Conservation (phyloP, 1,284 basidiomycete genomes). For the Stygiomarasmius scandens region DNA sequence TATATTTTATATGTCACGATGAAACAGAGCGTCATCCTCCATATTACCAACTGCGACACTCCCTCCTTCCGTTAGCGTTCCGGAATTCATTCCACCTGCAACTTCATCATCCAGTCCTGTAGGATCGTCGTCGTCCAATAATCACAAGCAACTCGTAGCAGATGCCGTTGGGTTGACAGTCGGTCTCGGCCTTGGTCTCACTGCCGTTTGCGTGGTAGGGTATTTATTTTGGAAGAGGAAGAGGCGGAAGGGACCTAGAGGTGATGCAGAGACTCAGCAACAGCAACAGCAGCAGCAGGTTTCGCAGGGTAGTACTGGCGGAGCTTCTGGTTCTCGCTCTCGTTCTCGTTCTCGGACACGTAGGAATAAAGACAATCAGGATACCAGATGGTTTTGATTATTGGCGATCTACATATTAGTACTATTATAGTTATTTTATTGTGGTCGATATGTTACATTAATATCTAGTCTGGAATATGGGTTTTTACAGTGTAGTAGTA, state of each 20-base stretch:
- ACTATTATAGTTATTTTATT: too few relatives aligned
- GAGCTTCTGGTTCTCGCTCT: background rate
- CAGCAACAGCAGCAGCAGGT: background rate
- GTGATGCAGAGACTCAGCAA: background rate
- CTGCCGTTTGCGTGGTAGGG: slow-evolving; percentile 27
- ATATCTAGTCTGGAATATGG: too few relatives aligned
- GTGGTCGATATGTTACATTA: too few relatives aligned
- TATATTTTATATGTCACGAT: background rate
- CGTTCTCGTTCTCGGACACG: slow-evolving; percentile 1
- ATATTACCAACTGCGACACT: slow-evolving; percentile 44
- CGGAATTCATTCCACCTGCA: slow-evolving; percentile 19
- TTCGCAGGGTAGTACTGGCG: background rate
- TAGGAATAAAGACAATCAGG: slow-evolving; percentile 8
- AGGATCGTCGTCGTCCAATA: slow-evolving; percentile 17
- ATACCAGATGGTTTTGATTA: slow-evolving; percentile 12
- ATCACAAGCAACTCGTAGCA: slow-evolving; percentile 27
- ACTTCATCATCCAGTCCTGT: slow-evolving; percentile 12
- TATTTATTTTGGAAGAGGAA: slow-evolving; percentile 36
- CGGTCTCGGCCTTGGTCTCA: slow-evolving; percentile 43
- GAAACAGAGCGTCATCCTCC: slow-evolving; percentile 36
- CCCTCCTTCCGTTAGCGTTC: slow-evolving; percentile 26
- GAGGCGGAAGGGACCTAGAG: slow-evolving; percentile 16
- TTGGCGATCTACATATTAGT: background rate
- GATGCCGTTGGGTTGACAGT: slow-evolving; percentile 42
- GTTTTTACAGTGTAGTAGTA: background rate